phyloP scores from a whole-genome alignment of 768 basidiomycete genomes.

The Udeniomyces megalosporus region DNA sequence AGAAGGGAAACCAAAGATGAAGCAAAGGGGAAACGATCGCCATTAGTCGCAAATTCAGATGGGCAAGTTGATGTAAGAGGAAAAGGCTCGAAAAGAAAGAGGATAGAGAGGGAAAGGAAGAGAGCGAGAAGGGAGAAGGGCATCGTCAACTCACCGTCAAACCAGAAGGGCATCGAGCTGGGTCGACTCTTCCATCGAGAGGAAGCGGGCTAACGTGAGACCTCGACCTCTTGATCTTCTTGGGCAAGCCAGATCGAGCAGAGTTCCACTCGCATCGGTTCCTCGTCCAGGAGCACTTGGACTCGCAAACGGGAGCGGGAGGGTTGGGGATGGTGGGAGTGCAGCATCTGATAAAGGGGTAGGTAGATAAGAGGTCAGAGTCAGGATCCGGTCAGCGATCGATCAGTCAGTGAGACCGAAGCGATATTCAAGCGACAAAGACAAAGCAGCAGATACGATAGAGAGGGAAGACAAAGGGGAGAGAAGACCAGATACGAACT shows the following conservation, averaged over 20 bases:
- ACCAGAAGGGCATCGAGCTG: conserved; percentile 2
- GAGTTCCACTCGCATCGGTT: too few species aligned
- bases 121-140: background rate
- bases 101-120: too few species aligned
- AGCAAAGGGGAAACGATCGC: too few species aligned
- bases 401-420: background rate
- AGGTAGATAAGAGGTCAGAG: background rate
- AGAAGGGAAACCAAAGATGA: too few species aligned
- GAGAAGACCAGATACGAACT: background rate
- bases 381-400: background rate
- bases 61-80: too few species aligned
- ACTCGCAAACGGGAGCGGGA: background rate
- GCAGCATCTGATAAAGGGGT: background rate
- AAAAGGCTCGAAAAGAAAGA: too few species aligned
- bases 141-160: too few species aligned
- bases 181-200: background rate
- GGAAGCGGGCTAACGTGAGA: background rate
- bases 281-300: background rate
- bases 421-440: background rate
- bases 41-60: too few species aligned
- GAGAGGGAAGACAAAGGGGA: background rate
- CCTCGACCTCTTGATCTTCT: too few species aligned
- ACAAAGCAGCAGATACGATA: background rate
- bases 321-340: background rate
- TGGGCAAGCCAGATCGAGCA: background rate